phyloP scores from a whole-genome alignment of 768 basidiomycete genomes.

The Boletus edulis region DNA sequence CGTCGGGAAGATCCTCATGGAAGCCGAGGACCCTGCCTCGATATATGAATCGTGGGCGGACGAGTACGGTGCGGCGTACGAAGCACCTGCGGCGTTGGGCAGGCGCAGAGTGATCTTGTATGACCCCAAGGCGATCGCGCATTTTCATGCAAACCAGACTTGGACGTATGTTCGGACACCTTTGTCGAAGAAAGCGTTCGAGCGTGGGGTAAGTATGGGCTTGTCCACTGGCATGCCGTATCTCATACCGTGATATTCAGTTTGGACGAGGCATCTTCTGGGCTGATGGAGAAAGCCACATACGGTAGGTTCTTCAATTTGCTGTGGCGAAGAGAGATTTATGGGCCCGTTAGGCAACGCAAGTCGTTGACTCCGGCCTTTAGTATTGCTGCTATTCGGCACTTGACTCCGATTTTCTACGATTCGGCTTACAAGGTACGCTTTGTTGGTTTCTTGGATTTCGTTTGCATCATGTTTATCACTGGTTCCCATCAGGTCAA shows the following conservation, averaged over 20 bases:
- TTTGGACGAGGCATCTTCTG: constrained; percentile 32
- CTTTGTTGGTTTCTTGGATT: not conserved
- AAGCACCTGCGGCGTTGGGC: constrained; percentile 13
- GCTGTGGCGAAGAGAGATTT: not conserved
- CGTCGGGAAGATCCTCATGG: constrained; percentile 4
- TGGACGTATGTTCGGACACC: constrained; percentile 41
- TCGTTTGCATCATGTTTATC: not conserved
- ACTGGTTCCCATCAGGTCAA: constrained; percentile 20
- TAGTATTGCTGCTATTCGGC: constrained; percentile 23
- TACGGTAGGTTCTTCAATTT: constrained; percentile 25
- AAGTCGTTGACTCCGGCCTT: constrained; percentile 28
- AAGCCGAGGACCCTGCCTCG: not conserved
- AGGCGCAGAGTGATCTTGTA: constrained; percentile 18
- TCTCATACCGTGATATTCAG: not conserved
- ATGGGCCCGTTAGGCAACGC: constrained; percentile 19
- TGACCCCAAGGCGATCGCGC: constrained; percentile 38
- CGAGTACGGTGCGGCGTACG: constrained; percentile 15
- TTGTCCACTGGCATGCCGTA: not conserved
- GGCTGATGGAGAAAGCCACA: constrained; percentile 43
- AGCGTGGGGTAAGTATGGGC: constrained; percentile 6
- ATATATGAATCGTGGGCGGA: constrained; percentile 21
- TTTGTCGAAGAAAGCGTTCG: constrained; percentile 34
- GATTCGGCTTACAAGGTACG: constrained; percentile 29
- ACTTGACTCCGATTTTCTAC: constrained; percentile 22
- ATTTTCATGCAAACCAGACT: constrained; percentile 7